phyloP scores from a whole-genome alignment of 495 filamentous ascomycete species.

The Emericellopsis terricola region DNA sequence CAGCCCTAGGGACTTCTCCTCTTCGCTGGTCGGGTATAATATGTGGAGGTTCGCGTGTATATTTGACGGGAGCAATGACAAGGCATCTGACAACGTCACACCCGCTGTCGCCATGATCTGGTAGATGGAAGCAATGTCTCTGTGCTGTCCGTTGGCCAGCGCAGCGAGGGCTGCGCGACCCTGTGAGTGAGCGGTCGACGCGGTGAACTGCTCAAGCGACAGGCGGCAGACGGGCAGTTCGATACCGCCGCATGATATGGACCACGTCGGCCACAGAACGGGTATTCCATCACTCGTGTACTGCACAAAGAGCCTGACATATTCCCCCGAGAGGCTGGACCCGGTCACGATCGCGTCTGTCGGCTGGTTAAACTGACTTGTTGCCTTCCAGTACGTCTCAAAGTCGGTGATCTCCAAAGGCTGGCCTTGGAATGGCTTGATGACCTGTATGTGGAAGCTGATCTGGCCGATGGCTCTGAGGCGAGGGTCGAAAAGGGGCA shows the following conservation, averaged over 20 bases:
- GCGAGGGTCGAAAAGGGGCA: conserved; percentile 84
- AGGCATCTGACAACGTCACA: conserved; percentile 52
- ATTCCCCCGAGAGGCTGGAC: conserved; percentile 85
- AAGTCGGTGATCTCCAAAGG: conserved; percentile 94
- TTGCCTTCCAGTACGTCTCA: conserved; percentile 98
- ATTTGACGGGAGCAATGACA: conserved; percentile 50
- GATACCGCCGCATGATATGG: conserved; percentile 59
- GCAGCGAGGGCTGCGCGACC: conserved; percentile 25
- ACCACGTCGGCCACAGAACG: conserved; percentile 71
- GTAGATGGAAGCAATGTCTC: conserved; percentile 48
- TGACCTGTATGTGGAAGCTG: conserved; percentile 83
- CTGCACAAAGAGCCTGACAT: conserved; percentile 80
- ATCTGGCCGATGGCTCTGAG: conserved; percentile 90
- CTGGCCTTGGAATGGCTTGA: conserved; percentile 88
- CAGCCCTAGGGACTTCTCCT: conserved; percentile 48
- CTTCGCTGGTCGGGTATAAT: conserved; percentile 55
- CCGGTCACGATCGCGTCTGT: conserved; percentile 81
- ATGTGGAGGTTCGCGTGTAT: conserved; percentile 80
- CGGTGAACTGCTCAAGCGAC: conserved; percentile 53
- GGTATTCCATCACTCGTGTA: conserved; percentile 74
- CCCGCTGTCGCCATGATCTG: conserved; percentile 55
- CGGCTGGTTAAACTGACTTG: conserved; percentile 69
- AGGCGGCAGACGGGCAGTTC: conserved; percentile 63
- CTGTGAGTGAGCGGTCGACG: conserved; percentile 36
- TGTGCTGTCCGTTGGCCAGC: conserved; percentile 22